Base-by-base conservation (phyloP, 148 eudicot genomes). In the Dianthus caryophyllus region DNA sequence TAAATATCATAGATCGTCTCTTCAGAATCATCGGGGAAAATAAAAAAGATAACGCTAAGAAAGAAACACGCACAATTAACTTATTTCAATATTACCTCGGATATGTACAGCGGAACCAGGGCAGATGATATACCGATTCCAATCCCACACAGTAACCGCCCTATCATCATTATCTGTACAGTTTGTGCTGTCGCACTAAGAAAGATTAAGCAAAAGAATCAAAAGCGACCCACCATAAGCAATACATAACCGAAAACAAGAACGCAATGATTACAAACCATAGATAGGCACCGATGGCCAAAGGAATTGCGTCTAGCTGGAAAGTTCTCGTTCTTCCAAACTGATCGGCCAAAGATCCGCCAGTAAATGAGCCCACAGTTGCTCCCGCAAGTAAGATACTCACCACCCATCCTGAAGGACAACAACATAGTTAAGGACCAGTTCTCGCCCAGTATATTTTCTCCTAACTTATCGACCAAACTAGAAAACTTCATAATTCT, bases 61-160 rank as follows among this genome's bases (percentile, higher is more conserved):
- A 22, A 2, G 15, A n/a, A 15, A 55, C n/a, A 57, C 2, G 60
- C 1, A 17, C 21, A 38, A n/a, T n/a, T n/a, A n/a, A 14, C 44
- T 2, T n/a, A 17, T 52, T 36, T 49, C 36, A 22, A 50, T 39
- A 41, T 57, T 69, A 94, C 97, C 96, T 94, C 98, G 25, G 98
- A 94, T 58, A 94, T 94, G 80, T 94, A 94, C 49, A 94, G 79
- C 38, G 98, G 98, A 61, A 94, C 98, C 67, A 94, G 81, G 26
- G 97, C 98, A 68, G 98, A 94, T 62, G 98, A 90, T 69, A 94
- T 88, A 71, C 98, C 98, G 65, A 94, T 94, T 68, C 98, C 98
- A 65, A 94, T 82, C 26, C 98, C 98, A 79, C 88, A 82, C 68
- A 94, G 96, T 52, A 90, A 79, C 31, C 98, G 96, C 5, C 98